Conservation (phyloP, 1,139 yeast species). For the Debaryomyces subglobosus region DNA sequence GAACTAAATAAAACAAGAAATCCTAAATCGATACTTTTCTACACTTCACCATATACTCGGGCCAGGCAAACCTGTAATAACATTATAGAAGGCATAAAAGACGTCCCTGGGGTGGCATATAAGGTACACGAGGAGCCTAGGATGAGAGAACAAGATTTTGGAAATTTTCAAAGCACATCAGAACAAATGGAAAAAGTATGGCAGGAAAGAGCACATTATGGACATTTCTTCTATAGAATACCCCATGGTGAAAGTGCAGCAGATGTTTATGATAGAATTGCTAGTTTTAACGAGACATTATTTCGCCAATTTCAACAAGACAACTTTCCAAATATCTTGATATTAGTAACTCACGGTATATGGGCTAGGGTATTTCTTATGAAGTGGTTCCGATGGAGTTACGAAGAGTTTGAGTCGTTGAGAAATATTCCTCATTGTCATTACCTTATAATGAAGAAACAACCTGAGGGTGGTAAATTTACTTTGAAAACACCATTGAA, state of each 20-base stretch:
- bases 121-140: conserved; percentile 81
- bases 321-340: conserved; percentile 71
- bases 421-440: conserved; percentile 85
- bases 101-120: conserved; percentile 50
- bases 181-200: conserved; percentile 79
- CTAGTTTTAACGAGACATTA: conserved; percentile 84
- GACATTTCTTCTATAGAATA: conserved; percentile 87
- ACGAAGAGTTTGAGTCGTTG: conserved; percentile 82
- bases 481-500: conserved; percentile 54
- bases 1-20: conserved; percentile 16
- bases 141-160: conserved; percentile 92
- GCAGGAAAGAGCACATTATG: conserved; percentile 84
- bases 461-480: conserved; percentile 47
- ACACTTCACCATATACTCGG: conserved; percentile 81
- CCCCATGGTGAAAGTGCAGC: conserved; percentile 97
- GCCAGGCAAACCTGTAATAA: conserved; percentile 82
- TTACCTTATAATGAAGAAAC: conserved; percentile 73
- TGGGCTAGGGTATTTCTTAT: conserved; percentile 91
- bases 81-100: conserved; percentile 61
- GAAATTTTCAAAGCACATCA: conserved; percentile 81
- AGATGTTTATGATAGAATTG: conserved; percentile 87
- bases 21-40: conserved; percentile 52
- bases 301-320: conserved; percentile 75
- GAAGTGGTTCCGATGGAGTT: conserved; percentile 94
- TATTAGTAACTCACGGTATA: conserved; percentile 88